Evolutionary conservation across 768 basidiomycete species (phyloP), one percentile per base, ranked within the genome.

Genomic region (Hirschioporus abietinus): DNA sequence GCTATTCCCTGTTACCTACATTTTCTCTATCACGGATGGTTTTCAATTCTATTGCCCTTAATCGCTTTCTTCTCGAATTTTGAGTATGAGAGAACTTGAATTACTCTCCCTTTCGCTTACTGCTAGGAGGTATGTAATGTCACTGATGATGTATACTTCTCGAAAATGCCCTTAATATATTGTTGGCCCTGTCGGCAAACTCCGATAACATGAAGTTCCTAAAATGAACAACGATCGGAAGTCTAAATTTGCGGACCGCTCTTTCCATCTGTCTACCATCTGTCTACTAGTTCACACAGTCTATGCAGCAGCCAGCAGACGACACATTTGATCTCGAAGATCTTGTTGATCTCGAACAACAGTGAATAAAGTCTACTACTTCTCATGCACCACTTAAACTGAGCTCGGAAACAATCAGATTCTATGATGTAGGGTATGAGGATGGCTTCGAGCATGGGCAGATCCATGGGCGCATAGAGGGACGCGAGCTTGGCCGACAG

Each of bases 401-500:
- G 57, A 64, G 24, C 9, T 57, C 26, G n/a, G n/a, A 63, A 63
- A 52, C 60, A 57, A 30, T 68, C 71, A 93, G 92, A 60, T 96
- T 96, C 78, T 97, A 90, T 75, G 84, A 90, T 65, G 73, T 81
- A 1, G 96, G 96, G 9, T 91, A 91, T 74, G 71, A 82, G 67
- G 88, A 90, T 65, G 96, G 96, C 1, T 86, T 84, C 73, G 87
- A 82, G 0, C 96, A 98, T 75, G 96, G 96, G 1, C 84, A 88
- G 57, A 86, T 95, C 7, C 95, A 96, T 71, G 95, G 96, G 1
- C 77, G 92, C 26, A 93, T 95, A 68, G 95, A 99, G 75, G 96
- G 96, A 9, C 83, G 95, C 17, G 90, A 91, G 0, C 82, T 98
- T 20, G 96, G 95, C 1, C 83, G 88, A 65, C 90, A 94, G 71